Evolutionary conservation across 2,329 filamentous ascomycete genomes (phyloP), one percentile per base, ranked within the genome.

Genomic region (Setomelanomma holmii): DNA sequence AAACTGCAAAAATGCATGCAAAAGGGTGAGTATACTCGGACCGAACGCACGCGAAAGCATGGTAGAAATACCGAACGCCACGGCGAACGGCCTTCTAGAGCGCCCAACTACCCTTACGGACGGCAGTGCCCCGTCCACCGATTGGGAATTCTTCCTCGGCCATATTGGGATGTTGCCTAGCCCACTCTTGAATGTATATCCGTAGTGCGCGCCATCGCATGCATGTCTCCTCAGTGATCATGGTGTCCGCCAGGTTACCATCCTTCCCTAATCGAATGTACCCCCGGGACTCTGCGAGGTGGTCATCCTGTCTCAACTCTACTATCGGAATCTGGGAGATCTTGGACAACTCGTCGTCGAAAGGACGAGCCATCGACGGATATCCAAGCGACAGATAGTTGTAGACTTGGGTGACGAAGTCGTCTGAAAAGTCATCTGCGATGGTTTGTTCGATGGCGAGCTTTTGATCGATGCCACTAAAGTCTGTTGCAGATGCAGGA

Each of bases 351-450:
- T 98, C 93, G 10, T 87, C 84, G 68, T 98, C 93, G 68, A 90
- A 98, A 33, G 85, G 83, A 19, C 89, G 86, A 10, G 93, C 93
- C 66, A 92, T 86, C 27, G 90, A 88, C 3, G 93, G 93, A 73
- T 97, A 97, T 4, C 93, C 93, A 4, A 98, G 83, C 0, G 91
- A 96, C 14, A 98, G 82, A 74, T 98, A 98, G 74, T 98, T 97
- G 82, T 96, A 98, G 6, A 98, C 93, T 75, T 98, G 93, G 0
- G 93, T 96, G 49, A 97, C 86, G 71, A 97, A 96, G 3, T 81
- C 81, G 71, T 96, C 91, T 55, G 88, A 82, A 66, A 95, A 96
- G 73, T 96, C 92, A 24, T 76, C 72, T 22, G 81, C 76, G 36
- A 86, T 80, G 10, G 76, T 69, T 77, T 76, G 72, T 56, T 82